These are phyloP conservation scores for Leccinum pallidistipes DNA, from an alignment of 1,284 basidiomycete genomes.

Conservation along the genomic window DNA sequence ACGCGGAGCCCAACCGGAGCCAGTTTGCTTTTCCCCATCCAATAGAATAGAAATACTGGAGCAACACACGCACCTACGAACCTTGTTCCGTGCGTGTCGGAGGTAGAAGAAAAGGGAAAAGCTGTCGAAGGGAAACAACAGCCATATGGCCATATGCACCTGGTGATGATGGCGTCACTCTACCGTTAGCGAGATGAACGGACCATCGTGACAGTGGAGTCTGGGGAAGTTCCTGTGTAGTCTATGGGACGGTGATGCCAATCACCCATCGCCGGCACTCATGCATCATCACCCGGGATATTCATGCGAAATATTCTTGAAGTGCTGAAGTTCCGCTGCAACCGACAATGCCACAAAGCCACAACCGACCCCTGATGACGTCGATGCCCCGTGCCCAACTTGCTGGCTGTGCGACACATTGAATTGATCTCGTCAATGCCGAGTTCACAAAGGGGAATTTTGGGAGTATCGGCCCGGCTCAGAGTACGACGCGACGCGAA, in stretches of 20 bases:
- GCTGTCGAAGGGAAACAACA: not conserved
- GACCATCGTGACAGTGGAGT: not conserved
- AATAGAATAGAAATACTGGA: not conserved
- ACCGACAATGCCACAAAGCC: not conserved
- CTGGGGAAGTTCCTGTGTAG: constrained; percentile 8
- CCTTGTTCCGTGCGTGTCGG: constrained; percentile 5
- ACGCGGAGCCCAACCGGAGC: not conserved
- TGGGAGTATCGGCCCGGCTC: not conserved
- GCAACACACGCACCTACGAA: not conserved
- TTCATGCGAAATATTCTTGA: not conserved
- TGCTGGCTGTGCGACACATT: constrained; percentile 7
- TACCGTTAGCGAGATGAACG: constrained; percentile 12
- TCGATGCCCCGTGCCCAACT: constrained; percentile 11
- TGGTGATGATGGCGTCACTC: constrained; percentile 14
- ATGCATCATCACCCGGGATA: not conserved
- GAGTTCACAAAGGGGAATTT: not conserved
- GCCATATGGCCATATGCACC: not conserved
- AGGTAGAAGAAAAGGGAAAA: constrained; percentile 1
- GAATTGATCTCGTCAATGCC: not conserved
- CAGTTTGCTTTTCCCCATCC: not conserved
- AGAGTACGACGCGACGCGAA: not conserved
- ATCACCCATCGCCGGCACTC: not conserved
- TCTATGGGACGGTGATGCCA: not conserved
- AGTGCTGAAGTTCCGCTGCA: not conserved
- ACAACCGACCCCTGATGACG: constrained; percentile 17